These are phyloP conservation scores for Ophiostoma populinum DNA, from an alignment of 2,329 filamentous ascomycete species.

Conservation along the genomic window DNA sequence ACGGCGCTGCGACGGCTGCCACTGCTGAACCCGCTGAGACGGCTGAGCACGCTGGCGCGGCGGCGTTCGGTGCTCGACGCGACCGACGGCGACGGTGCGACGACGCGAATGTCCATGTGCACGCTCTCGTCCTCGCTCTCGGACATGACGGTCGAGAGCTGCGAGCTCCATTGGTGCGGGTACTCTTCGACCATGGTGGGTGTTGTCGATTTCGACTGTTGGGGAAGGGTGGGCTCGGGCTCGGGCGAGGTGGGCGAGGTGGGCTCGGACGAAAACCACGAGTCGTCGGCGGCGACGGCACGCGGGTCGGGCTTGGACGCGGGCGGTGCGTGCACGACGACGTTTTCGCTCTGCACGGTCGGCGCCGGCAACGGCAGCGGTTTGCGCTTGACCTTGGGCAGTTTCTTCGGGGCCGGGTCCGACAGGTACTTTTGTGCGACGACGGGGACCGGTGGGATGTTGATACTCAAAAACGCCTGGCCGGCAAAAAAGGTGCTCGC, in stretches of 20 bases:
- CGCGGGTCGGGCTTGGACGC: not conserved
- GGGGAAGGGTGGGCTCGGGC: conserved; percentile 5
- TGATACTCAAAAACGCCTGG: conserved; percentile 23
- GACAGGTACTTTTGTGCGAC: no score
- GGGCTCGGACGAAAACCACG: conserved; percentile 15
- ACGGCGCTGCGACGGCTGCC: conserved; percentile 27
- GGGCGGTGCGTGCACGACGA: conserved; percentile 4
- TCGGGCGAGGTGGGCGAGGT: conserved; percentile 11
- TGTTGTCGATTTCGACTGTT: conserved; percentile 12
- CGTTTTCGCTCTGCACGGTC: conserved; percentile 4
- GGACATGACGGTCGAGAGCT: conserved; percentile 46
- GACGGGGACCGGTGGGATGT: conserved; percentile 17
- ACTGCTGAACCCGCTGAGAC: not conserved
- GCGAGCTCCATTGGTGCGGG: conserved; percentile 45
- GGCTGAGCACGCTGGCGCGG: conserved; percentile 15
- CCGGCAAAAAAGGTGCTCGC: conserved; percentile 21
- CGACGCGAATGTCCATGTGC: conserved; percentile 20
- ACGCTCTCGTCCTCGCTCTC: conserved; percentile 38
- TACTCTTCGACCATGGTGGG: conserved; percentile 29
- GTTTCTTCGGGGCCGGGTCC: no score
- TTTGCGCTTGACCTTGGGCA: conserved; percentile 8
- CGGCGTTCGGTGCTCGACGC: conserved; percentile 17
- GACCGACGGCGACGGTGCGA: conserved; percentile 30
- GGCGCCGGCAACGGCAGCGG: conserved; percentile 8
- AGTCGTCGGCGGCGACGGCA: conserved; percentile 4